Conservation (phyloP, 1,139 yeast genomes). For the Debaryomyces udenii region DNA sequence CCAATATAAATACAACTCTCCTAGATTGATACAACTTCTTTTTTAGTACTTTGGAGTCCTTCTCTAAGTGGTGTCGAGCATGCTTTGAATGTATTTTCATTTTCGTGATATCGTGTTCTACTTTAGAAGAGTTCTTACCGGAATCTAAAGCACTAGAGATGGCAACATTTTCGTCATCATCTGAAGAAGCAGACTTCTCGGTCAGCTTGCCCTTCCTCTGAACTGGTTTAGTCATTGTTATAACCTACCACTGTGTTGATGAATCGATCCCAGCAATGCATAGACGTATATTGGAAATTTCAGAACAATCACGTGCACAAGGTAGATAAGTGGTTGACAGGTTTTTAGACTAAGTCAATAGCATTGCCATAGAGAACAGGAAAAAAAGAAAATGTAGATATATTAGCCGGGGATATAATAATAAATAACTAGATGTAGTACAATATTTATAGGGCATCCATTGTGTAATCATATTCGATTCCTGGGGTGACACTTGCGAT, state of each 20-base stretch:
- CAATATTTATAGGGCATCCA: constrained; percentile 68
- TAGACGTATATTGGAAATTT: too few species aligned
- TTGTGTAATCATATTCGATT: constrained; percentile 93
- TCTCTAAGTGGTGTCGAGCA: constrained; percentile 4
- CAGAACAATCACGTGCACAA: too few species aligned
- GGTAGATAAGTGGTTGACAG: too few species aligned
- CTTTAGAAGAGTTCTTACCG: background rate
- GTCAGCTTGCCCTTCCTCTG: constrained; percentile 6
- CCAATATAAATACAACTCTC: constrained; percentile 52
- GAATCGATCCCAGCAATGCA: background rate
- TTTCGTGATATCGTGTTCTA: background rate
- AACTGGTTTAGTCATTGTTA: constrained; percentile 5
- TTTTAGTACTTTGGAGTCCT: constrained; percentile 19
- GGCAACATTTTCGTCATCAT: background rate
- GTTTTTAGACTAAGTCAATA: too few species aligned
- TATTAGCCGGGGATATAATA: too few species aligned
- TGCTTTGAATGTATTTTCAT: constrained; percentile 4
- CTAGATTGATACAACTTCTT: constrained; percentile 41
- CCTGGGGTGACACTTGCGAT: constrained; percentile 98
- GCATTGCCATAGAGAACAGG: too few species aligned
- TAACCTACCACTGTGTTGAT: too few species aligned
- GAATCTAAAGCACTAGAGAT: constrained; percentile 5
- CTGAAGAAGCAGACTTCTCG: background rate
- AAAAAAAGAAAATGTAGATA: too few species aligned
- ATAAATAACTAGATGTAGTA: too few species aligned